Conservation (phyloP, 2,329 filamentous ascomycete genomes). For the Colletotrichum falcatum region DNA sequence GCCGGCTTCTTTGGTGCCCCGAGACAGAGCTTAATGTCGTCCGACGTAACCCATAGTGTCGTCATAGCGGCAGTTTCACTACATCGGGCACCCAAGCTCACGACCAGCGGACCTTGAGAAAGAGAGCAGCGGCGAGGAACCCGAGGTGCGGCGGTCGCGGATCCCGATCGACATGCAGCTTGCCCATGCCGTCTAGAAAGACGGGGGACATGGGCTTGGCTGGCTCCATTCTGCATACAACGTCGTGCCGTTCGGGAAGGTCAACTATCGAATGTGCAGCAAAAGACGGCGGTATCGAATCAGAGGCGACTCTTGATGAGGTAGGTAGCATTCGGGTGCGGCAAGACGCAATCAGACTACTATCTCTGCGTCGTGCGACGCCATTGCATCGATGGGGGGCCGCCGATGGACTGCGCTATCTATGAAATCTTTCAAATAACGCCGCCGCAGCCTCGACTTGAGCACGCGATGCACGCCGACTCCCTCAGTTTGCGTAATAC, state of each 20-base stretch:
- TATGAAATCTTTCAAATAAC: conserved; percentile 21
- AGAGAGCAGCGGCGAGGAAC: too few relatives aligned
- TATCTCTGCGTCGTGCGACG: conserved; percentile 6
- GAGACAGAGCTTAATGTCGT: not conserved
- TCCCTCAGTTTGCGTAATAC: not conserved
- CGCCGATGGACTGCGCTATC: not conserved
- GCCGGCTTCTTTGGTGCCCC: not conserved
- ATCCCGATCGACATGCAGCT: not conserved
- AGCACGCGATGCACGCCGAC: too few relatives aligned
- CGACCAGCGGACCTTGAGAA: too few relatives aligned
- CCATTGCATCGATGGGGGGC: not conserved
- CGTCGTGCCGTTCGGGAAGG: conserved; percentile 32
- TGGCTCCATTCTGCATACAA: conserved; percentile 1
- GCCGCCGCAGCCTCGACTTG: not conserved
- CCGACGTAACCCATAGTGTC: too few relatives aligned
- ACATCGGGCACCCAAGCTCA: not conserved
- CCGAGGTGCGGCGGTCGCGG: not conserved
- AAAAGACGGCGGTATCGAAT: conserved; percentile 1
- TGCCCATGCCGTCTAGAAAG: conserved; percentile 10
- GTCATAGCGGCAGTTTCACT: not conserved
- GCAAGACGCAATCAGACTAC: conserved; percentile 11
- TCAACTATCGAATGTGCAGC: not conserved
- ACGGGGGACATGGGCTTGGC: conserved; percentile 21
- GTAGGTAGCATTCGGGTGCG: conserved; percentile 25
- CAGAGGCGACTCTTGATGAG: conserved; percentile 6